Evolutionary conservation across 768 basidiomycete genomes (phyloP), one percentile per base, ranked within the genome.

Genomic region (Artomyces pyxidatus): DNA sequence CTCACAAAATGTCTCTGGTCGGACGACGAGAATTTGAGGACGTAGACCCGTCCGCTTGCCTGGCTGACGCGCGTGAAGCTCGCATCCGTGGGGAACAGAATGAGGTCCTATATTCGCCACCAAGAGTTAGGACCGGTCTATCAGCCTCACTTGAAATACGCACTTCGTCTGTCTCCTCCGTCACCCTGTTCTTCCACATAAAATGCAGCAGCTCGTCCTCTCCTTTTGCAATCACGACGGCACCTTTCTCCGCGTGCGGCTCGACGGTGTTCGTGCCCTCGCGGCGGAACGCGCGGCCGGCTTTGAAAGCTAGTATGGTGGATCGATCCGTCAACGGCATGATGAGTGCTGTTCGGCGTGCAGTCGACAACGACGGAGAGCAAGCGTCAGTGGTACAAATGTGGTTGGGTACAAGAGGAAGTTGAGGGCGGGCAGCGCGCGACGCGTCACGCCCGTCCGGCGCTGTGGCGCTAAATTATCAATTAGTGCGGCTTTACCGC

Each of bases 11-110:
- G 87, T 53, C 81, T 79, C 61, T 90, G 87, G 62, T 90, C 78
- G 12, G 91, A 94, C 19, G 88, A 91, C 0, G 85, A 83, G 70
- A 96, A 95, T 67, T 88, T 90, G 63, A 95, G 83, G 53, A 94
- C 88, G 58, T 88, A 90, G 4, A 85, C 81, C 52, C 90, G 72
- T 6, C 86, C 88, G 27, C 71, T 61, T 9, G 84, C 76, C 59
- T 89, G 79, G 2, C 76, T 52, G 9, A 94, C 85, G 64, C 82
- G 85, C 57, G 74, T 73, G 61, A 96, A 90, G 1, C 74, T 77
- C 3, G 92, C 91, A 65, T 96, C 92, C 2, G 78, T 76, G 1
- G 90, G 89, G 64, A 94, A 89, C 46, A 95, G 68, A 54, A 95
- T 90, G 47, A 93, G 68, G 59, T 96, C 92, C 88, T 90, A 54